Evolutionary conservation across 305 asterid genomes (phyloP), one percentile per base, ranked within the genome.

Genomic region (Coffea humblotiana): DNA sequence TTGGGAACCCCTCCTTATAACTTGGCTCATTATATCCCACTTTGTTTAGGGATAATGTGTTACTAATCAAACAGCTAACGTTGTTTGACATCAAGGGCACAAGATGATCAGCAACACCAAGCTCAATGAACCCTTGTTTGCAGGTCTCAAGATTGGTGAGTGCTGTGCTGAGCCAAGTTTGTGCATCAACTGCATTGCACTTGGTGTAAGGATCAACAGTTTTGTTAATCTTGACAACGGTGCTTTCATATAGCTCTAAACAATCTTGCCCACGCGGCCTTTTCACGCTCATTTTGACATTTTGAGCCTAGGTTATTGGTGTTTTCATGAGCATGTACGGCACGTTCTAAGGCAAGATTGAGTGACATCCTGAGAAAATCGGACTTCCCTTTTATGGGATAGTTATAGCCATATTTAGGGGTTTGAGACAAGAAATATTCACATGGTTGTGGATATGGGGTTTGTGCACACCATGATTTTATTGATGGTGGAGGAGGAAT

Each of bases 151-250:
- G 85, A 68, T 92, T 90, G 2, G 99, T 95, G 0, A 95, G 86
- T 4, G 98, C 97, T 0, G 99, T 72, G 85, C 98, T 95, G 8
- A 95, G 85, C 99, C 97, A 92, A 13, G 97, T 90, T 68, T 95
- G 99, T 0, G 86, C 88, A 61, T 95, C 98, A 29, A 29, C 61
- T 0, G 86, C 48, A 0, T 89, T 76, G 73, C 88, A 86, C 40
- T 87, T 85, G 0, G 32, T 71, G 79, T 49, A 32, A 0, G 92
- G 92, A 77, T 89, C 91, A 3, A 84, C 81, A 1, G 93, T 90
- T 6, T 71, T 85, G 86, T 90, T 91, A 86, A 96, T 76, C 6
- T 78, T 82, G 0, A 21, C 84, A 15, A 91, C 81, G 9, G 93
- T 86, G 63, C 83, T 13, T 51, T 89, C 90, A 73, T 95, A 93